Conservation (phyloP, 345 rosid species). For the Brassica cretica region DNA sequence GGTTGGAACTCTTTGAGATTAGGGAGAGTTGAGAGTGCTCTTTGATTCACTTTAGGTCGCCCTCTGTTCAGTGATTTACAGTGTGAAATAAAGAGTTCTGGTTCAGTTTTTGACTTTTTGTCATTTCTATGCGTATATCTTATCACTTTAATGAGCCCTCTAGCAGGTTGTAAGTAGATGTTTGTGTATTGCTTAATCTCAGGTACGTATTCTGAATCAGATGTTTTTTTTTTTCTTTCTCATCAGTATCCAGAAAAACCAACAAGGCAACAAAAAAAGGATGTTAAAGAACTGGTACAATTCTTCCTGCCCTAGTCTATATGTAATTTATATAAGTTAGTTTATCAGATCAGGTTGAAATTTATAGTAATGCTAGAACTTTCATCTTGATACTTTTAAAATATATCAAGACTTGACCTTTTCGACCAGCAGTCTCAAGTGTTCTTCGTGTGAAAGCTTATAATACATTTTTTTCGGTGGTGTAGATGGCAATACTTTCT, state of each 20-base stretch:
- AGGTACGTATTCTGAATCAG: not conserved
- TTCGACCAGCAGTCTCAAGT: not conserved
- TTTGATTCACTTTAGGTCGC: not conserved
- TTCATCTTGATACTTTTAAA: no score
- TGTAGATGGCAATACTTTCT: constrained; percentile 88
- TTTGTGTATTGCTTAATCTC: constrained; percentile 10
- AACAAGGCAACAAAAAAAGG: constrained; percentile 90
- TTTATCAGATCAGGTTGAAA: not conserved
- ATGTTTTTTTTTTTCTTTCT: constrained; percentile 1
- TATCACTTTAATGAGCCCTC: not conserved
- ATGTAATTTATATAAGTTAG: not conserved
- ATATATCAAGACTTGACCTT: not conserved
- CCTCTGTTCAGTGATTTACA: constrained; percentile 5
- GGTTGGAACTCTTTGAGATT: not conserved
- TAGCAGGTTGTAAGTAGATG: not conserved
- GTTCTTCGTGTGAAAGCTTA: constrained; percentile 12
- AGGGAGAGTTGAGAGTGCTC: not conserved
- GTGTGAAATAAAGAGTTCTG: not conserved
- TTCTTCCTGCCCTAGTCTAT: not conserved
- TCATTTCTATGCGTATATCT: not conserved
- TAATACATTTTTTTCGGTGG: not conserved
- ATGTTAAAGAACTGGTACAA: constrained; percentile 84
- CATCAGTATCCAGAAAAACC: constrained; percentile 95
- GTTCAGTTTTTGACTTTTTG: not conserved
- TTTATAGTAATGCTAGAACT: constrained; percentile 6